These are phyloP conservation scores for Trichoderma sp. DNA, from an alignment of 2,329 filamentous ascomycete species.

Conservation along the genomic window DNA sequence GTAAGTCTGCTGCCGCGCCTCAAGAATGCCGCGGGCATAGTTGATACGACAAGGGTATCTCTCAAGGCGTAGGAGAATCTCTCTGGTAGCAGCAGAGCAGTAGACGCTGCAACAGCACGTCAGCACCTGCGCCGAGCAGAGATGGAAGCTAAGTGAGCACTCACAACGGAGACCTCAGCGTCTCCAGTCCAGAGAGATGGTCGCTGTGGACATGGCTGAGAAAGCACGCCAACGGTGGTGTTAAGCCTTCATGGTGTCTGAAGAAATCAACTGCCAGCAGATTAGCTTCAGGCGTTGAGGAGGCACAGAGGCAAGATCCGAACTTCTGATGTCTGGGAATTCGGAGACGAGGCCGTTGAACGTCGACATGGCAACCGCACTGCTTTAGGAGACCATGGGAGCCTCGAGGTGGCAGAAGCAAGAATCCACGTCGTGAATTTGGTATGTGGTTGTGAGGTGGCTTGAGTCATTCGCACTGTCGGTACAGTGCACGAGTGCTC, in stretches of 20 bases:
- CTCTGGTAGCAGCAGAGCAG: slow-evolving; percentile 80
- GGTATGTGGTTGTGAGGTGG: too few species aligned
- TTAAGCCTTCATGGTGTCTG: slow-evolving; percentile 54
- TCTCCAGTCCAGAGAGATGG: slow-evolving; percentile 80
- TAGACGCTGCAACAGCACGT: slow-evolving; percentile 61
- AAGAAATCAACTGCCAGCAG: slow-evolving; percentile 74
- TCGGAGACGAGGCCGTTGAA: slow-evolving; percentile 73
- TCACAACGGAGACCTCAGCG: slow-evolving; percentile 72
- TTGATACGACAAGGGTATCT: slow-evolving; percentile 80
- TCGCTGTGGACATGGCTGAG: slow-evolving; percentile 92
- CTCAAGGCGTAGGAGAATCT: slow-evolving; percentile 79
- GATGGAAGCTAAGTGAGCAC: slow-evolving; percentile 25
- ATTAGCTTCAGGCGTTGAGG: not conserved
- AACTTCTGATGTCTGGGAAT: slow-evolving; percentile 76
- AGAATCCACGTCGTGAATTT: not conserved
- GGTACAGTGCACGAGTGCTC: too few species aligned
- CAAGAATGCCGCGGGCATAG: slow-evolving; percentile 74
- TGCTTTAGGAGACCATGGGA: not conserved
- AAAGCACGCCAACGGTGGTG: slow-evolving; percentile 77
- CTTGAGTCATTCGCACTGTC: not conserved
- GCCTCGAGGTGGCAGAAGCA: too few species aligned
- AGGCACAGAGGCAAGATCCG: slow-evolving; percentile 29
- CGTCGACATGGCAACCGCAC: slow-evolving; percentile 64
- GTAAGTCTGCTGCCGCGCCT: slow-evolving; percentile 74
- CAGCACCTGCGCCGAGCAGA: not conserved